Base-by-base conservation (phyloP, 2,329 filamentous ascomycete species). In the Lachnellula cervina region DNA sequence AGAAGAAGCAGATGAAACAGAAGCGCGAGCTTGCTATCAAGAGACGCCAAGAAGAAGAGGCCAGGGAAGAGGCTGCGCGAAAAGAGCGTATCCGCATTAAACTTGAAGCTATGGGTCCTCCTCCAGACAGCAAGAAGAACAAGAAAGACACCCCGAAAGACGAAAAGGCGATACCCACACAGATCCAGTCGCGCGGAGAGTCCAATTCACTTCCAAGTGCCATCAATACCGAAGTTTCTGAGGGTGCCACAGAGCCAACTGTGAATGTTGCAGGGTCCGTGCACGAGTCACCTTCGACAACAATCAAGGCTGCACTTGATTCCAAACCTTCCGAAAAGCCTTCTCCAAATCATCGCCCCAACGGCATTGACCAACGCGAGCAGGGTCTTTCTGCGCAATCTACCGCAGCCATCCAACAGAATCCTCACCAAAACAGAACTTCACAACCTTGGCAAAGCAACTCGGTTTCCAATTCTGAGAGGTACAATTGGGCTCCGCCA, bases 1-100 rank as follows among this genome's bases (percentile, higher is more conserved):
- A 82, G 73, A 88, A 76, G 79, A 88, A 78, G 72, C 80, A 89
- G 21, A 91, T 92, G 87, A 80, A 80, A 38, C 84, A 89, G 64
- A 82, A 82, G 40, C 78, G 84, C 6, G 87, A 91, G 64, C 74
- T 83, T 51, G 87, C 87, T 19, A 84, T 86, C 66, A 85, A 87
- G 66, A 79, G 86, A 55, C 77, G 83, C 48, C 74, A 83, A 57
- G 86, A 88, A 56, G 81, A 90, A 69, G 85, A 87, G 64, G 84
- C 80, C 19, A 80, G 77, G n/a, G 86, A 89, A 65, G 87, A 90
- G 66, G 86, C 83, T n/a, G 88, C 82, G 17, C 81, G 79, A 57
- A 80, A 82, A 64, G 87, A 89, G 66, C 81, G 88, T 23, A 84
- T 92, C 58, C 81, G 84, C 48, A 79, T 86, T 67, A 90, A 89